Conservation (phyloP, 257 asterid genomes). For the Ehretia macrophylla region DNA sequence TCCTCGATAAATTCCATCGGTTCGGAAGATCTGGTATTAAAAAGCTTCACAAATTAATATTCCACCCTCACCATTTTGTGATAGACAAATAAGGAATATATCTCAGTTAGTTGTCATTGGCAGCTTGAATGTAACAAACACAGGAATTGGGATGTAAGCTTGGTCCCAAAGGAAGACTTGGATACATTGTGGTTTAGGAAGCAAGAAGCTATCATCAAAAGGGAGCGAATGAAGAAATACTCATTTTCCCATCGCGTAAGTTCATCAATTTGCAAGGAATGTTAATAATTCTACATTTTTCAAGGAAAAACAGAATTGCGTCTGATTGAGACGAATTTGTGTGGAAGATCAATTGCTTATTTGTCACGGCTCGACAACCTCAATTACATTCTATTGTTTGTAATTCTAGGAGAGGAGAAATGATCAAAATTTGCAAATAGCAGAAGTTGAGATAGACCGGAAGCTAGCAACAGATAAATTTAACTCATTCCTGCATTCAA, state of each 20-base stretch:
- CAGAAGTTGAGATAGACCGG: conserved; percentile 27
- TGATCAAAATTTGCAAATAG: conserved; percentile 41
- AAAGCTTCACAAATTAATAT: too few species aligned
- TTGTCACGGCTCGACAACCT: too few species aligned
- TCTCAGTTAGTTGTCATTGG: conserved; percentile 2
- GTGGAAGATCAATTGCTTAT: background rate
- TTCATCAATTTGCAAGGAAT: too few species aligned
- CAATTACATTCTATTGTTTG: too few species aligned
- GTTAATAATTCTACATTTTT: background rate
- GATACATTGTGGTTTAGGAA: conserved; percentile 50
- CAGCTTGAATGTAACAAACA: conserved; percentile 46
- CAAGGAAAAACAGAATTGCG: background rate
- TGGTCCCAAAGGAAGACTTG: conserved; percentile 42
- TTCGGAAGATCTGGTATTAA: too few species aligned
- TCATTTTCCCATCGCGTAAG: conserved; percentile 74
- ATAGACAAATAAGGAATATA: background rate
- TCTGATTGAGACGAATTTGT: background rate
- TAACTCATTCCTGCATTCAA: conserved; percentile 26
- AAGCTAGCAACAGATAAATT: conserved; percentile 31
- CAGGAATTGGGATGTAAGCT: conserved; percentile 57
- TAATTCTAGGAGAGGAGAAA: conserved; percentile 53
- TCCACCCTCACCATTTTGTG: too few species aligned
- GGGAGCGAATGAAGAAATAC: conserved; percentile 72
- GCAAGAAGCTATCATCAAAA: conserved; percentile 58
- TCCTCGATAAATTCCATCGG: too few species aligned